These are phyloP conservation scores for Hibiscus mutabilis DNA, from an alignment of 345 rosid genomes.

Conservation along the genomic window DNA sequence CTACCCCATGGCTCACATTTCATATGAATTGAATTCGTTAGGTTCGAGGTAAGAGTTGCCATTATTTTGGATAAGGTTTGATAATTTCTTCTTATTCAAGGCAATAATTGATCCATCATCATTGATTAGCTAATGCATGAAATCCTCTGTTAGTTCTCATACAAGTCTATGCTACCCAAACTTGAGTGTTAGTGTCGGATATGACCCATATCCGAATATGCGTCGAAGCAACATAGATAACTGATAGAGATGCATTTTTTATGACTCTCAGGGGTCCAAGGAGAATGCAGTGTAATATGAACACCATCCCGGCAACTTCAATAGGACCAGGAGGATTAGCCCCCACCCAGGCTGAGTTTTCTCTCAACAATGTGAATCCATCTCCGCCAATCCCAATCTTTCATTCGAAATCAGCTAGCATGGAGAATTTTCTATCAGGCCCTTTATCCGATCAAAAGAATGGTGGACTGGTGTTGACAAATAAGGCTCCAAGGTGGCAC, in stretches of 20 bases:
- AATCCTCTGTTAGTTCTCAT: neutral
- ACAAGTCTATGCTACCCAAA: neutral
- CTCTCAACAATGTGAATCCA: conserved; percentile 19
- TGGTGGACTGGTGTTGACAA: conserved; percentile 40
- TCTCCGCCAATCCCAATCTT: conserved; percentile 30
- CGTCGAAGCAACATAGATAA: neutral
- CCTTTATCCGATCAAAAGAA: conserved; percentile 29
- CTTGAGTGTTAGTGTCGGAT: neutral
- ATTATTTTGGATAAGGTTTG: neutral
- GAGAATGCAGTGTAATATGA: conserved; percentile 61
- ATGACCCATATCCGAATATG: neutral
- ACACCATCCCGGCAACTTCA: conserved; percentile 42
- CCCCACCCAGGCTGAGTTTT: conserved; percentile 39
- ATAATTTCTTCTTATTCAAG: neutral
- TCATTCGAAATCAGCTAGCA: conserved; percentile 39
- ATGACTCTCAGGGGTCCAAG: conserved; percentile 60
- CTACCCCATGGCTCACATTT: conserved; percentile 50
- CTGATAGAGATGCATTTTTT: neutral
- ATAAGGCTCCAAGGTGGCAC: conserved; percentile 80
- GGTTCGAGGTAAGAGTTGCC: conserved; percentile 48
- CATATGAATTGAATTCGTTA: conserved; percentile 63
- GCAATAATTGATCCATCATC: neutral
- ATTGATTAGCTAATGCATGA: conserved; percentile 5
- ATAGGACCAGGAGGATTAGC: conserved; percentile 38
- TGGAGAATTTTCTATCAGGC: conserved; percentile 27